Evolutionary conservation across 345 rosid species (phyloP).

Genomic region (Passiflora organensis): DNA sequence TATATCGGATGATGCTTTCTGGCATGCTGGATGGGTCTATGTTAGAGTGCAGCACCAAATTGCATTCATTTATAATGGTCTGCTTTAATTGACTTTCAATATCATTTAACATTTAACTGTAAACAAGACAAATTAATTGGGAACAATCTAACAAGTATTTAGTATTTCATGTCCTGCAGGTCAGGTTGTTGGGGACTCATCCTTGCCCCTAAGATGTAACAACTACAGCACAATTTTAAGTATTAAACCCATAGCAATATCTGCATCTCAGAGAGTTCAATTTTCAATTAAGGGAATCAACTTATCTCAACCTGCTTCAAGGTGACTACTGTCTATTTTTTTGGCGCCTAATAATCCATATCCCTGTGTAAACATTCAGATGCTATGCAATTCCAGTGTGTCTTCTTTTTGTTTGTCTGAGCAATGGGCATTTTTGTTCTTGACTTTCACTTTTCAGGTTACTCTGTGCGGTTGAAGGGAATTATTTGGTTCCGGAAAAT

Average conservation of each 20-base stretch:
- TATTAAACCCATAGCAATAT: conserved; percentile 72
- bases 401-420: background rate
- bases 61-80: conserved; percentile 74
- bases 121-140: conserved; percentile 6
- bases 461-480: conserved; percentile 89
- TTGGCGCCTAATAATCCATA: background rate
- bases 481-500: conserved; percentile 63
- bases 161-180: conserved; percentile 48
- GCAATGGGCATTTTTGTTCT: background rate
- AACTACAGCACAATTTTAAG: conserved; percentile 54
- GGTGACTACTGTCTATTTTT: conserved; percentile 35
- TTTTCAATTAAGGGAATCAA: conserved; percentile 81
- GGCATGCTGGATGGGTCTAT: conserved; percentile 90
- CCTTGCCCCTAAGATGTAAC: conserved; percentile 54
- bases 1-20: conserved; percentile 65
- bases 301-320: conserved; percentile 57
- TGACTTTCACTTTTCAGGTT: conserved; percentile 43
- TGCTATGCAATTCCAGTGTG: background rate
- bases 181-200: conserved; percentile 68
- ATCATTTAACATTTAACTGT: background rate
- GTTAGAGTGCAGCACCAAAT: conserved; percentile 69
- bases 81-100: conserved; percentile 22
- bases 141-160: background rate
- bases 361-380: too few relatives aligned
- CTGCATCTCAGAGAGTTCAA: conserved; percentile 49